phyloP scores from a whole-genome alignment of 2,329 filamentous ascomycete species.

The Cladophialophora carrionii region DNA sequence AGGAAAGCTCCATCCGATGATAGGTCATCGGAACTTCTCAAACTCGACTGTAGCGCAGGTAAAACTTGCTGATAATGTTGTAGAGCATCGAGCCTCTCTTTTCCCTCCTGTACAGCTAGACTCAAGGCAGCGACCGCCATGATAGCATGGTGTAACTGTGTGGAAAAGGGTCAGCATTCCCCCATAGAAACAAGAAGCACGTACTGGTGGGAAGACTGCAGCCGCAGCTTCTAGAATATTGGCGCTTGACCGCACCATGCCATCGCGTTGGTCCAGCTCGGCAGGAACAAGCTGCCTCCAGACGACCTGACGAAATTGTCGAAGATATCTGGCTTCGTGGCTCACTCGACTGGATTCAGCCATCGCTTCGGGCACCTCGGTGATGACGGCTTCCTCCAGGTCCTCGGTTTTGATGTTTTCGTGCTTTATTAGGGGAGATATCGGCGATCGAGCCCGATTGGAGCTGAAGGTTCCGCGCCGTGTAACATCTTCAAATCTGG shows the following conservation, averaged over 20 bases:
- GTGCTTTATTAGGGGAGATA: conserved; percentile 39
- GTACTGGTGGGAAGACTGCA: conserved; percentile 55
- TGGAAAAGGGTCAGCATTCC: conserved; percentile 25
- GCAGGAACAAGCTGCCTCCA: conserved; percentile 48
- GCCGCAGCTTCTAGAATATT: conserved; percentile 55
- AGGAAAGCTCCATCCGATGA: conserved; percentile 61
- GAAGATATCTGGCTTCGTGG: conserved; percentile 44
- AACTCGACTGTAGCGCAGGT: conserved; percentile 51
- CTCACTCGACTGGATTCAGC: conserved; percentile 11
- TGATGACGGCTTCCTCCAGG: conserved; percentile 22
- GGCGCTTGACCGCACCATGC: conserved; percentile 42
- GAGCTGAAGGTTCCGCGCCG: conserved; percentile 43
- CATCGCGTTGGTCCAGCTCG: conserved; percentile 36
- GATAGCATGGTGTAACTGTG: conserved; percentile 61
- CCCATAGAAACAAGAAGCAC: conserved; percentile 36
- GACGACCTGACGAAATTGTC: conserved; percentile 48
- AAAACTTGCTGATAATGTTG: conserved; percentile 61
- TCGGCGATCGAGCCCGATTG: conserved; percentile 42
- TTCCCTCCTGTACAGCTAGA: conserved; percentile 52
- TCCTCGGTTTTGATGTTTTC: conserved; percentile 23
- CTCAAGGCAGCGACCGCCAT: conserved; percentile 62
- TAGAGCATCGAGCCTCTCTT: conserved; percentile 54
- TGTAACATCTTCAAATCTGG: conserved; percentile 54
- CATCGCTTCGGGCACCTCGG: conserved; percentile 25
- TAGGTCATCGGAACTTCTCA: conserved; percentile 55